Base-by-base conservation (phyloP, 2,329 filamentous ascomycete species). In the Trichoderma pleuroti region DNA sequence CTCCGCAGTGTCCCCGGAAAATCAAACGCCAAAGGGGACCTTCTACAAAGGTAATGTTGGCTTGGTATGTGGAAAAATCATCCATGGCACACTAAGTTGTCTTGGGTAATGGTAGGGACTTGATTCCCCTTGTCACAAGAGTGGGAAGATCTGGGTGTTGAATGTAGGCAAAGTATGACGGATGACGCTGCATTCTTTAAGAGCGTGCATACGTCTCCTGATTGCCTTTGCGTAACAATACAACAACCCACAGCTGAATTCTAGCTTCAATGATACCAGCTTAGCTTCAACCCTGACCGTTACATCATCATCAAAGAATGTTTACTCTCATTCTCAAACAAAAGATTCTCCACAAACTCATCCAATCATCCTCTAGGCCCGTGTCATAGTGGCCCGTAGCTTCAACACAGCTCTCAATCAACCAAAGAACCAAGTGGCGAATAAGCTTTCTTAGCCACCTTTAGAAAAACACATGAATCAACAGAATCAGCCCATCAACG, bases 1-100 rank as follows among this genome's bases (percentile, higher is more conserved):
- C 42, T 49, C 42, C 42, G 42, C 42, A 49, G n/a, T 49, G 42
- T 49, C 42, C 42, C 42, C 42, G n/a, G 42, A 49, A 49, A 49
- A 24, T 24, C n/a, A 9, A 52, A 24, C 0, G 21, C 10, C 46
- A 14, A 49, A 12, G 21, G 21, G n/a, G n/a, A 24, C n/a, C 42
- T 49, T 0, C 42, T 49, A 49, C 21, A 49, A 49, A 49, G 10
- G 42, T 9, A 39, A 18, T 39, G 10, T 49, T 21, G 10, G 14
- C 11, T 24, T 30, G 18, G 52, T 30, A 28, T 16, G n/a, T 12
- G 14, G 26, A 2, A 30, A 56, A n/a, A n/a, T n/a, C n/a, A n/a
- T n/a, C n/a, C 7, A 11, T 7, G 14, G 4, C 24, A 3, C 52
- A 30, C 52, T 56, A 30, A 28, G 52, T 56, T 28, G 26, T 28